Evolutionary conservation across 2,329 filamentous ascomycete species (phyloP).

Genomic region (Neurospora crassa): DNA sequence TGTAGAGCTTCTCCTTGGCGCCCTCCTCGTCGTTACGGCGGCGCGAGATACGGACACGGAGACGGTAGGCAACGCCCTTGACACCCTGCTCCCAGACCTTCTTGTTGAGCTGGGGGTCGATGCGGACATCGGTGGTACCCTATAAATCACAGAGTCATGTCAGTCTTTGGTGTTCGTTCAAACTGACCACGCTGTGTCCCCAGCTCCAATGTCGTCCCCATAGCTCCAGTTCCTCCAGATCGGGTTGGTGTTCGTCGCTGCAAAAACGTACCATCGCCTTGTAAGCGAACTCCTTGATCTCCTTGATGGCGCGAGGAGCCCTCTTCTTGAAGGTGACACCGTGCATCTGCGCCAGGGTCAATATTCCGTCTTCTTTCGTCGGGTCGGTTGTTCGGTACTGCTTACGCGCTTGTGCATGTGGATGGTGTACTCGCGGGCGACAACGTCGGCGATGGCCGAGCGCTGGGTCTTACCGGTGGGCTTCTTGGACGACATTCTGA

Average conservation of each 20-base stretch:
- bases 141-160: constrained; percentile 29
- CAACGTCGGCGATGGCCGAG: constrained; percentile 97
- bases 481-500: constrained; percentile 63
- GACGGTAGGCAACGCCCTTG: constrained; percentile 96
- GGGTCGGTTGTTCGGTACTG: constrained; percentile 24
- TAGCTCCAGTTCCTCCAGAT: not conserved
- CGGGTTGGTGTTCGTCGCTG: constrained; percentile 3
- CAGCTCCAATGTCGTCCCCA: not conserved
- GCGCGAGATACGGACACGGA: constrained; percentile 96
- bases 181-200: not conserved
- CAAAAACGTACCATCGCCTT: constrained; percentile 93
- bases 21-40: constrained; percentile 99
- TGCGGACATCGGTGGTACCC: constrained; percentile 93
- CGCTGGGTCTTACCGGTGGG: constrained; percentile 60
- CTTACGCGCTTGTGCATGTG: constrained; percentile 99
- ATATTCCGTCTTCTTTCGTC: constrained; percentile 16
- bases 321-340: constrained; percentile 99
- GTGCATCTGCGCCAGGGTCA: constrained; percentile 61
- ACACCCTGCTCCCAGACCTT: constrained; percentile 99
- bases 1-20: constrained; percentile 99
- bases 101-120: constrained; percentile 99
- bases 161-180: constrained; percentile 11
- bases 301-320: constrained; percentile 97
- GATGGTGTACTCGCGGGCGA: constrained; percentile 99
- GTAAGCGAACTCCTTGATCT: constrained; percentile 91